Percentiles rank a stretch among this genome's conserved stretches.
These are phyloP conservation scores for Rhododendron molle DNA, from an alignment of 148 eudicot species.

Conservation along the genomic window DNA sequence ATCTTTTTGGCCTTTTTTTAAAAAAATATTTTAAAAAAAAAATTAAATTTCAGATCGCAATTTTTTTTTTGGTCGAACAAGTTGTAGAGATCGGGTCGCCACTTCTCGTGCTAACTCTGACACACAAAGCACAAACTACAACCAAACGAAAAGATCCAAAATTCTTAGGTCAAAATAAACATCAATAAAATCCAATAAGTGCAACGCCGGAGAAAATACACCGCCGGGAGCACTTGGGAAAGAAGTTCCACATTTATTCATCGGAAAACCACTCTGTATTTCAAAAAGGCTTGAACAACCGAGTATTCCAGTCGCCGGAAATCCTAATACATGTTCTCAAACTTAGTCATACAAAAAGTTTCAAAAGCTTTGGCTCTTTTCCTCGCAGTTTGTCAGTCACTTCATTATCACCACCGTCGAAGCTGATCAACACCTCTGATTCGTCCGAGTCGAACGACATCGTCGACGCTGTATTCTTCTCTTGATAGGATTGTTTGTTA, in stretches of 20 bases:
- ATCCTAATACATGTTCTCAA: not conserved
- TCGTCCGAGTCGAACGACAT: not conserved
- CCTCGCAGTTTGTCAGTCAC: not conserved
- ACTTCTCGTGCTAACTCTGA: too few species aligned
- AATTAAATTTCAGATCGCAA: too few species aligned
- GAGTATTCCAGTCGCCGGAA: not conserved
- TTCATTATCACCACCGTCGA: not conserved
- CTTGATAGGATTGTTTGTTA: not conserved
- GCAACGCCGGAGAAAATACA: not conserved
- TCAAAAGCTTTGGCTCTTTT: not conserved
- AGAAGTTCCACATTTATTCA: not conserved
- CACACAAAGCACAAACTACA: too few species aligned
- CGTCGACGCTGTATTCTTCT: not conserved
- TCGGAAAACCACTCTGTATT: not conserved
- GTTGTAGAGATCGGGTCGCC: too few species aligned
- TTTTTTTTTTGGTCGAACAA: too few species aligned
- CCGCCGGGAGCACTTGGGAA: not conserved
- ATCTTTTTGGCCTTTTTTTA: too few species aligned
- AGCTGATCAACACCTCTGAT: not conserved
- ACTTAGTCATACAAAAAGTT: not conserved
- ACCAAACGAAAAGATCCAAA: not conserved
- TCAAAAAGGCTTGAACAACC: not conserved
- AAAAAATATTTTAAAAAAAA: too few species aligned
- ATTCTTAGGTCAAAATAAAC: not conserved
- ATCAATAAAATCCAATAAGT: not conserved